Evolutionary conservation across 192 early-diverging fungal species (phyloP).

Genomic region (Linnemannia schmuckeri): DNA sequence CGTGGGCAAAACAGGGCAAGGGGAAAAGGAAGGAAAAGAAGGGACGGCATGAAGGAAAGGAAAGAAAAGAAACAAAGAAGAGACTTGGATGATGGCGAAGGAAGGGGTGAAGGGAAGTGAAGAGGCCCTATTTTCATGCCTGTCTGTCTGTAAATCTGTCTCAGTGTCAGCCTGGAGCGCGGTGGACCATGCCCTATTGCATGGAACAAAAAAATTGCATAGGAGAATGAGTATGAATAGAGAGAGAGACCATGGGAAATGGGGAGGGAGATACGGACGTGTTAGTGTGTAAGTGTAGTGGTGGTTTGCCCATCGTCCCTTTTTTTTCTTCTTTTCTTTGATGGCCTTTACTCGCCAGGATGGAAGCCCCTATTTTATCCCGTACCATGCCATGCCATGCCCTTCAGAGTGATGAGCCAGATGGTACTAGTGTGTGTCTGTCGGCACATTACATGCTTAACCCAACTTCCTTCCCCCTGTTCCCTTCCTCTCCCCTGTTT

Average conservation of each 20-base stretch:
- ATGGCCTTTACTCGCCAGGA: not conserved
- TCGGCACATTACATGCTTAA: not conserved
- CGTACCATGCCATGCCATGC: not conserved
- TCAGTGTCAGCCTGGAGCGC: no score
- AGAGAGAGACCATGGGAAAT: not conserved
- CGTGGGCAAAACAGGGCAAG: not conserved
- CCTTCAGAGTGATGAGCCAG: not conserved
- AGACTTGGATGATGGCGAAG: not conserved
- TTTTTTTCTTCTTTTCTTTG: not conserved
- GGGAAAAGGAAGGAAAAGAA: not conserved
- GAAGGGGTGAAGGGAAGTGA: no score
- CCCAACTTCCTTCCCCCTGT: no score
- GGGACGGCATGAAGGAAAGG: not conserved
- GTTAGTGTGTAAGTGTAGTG: not conserved
- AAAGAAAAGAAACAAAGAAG: not conserved
- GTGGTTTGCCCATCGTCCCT: not conserved
- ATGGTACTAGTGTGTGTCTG: not conserved
- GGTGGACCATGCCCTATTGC: not conserved
- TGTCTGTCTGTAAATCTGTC: no score
- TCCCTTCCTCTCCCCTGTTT: no score
- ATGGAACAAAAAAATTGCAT: not conserved
- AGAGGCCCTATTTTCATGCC: no score
- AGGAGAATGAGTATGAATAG: no score
- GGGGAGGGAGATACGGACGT: not conserved
- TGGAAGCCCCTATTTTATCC: slow-evolving; percentile 3